Conservation (phyloP, 345 rosid genomes). For the Boechera stricta region DNA sequence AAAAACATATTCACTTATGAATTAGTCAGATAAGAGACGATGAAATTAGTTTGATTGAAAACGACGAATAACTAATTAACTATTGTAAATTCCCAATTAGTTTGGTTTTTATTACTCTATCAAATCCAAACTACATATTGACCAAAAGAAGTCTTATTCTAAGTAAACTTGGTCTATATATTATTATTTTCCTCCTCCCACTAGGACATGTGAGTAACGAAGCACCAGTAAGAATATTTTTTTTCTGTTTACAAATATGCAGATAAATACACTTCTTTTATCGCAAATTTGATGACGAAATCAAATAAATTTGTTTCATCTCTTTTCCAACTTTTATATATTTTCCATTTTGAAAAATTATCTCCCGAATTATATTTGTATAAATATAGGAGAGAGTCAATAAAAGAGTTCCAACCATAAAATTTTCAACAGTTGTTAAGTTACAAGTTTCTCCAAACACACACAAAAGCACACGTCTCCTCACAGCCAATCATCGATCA, state of each 20-base stretch:
- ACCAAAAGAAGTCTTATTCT: no score
- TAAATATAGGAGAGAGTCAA: conserved; percentile 39
- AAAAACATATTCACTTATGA: neutral
- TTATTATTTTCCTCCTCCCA: no score
- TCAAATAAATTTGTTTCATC: no score
- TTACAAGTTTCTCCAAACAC: conserved; percentile 31
- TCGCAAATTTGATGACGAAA: no score
- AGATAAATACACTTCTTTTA: no score
- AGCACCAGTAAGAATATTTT: no score
- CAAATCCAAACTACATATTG: no score
- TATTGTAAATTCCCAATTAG: neutral
- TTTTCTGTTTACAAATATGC: no score
- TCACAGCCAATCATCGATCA: conserved; percentile 40
- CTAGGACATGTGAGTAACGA: no score
- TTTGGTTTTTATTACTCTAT: neutral
- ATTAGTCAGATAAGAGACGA: neutral
- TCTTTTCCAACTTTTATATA: conserved; percentile 24
- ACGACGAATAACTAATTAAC: neutral
- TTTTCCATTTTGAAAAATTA: neutral
- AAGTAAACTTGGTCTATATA: no score
- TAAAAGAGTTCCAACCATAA: conserved; percentile 27
- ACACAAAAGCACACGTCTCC: conserved; percentile 29
- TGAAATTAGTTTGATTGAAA: neutral
- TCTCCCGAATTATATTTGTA: neutral
- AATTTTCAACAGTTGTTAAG: conserved; percentile 34